Evolutionary conservation across 2,329 filamentous ascomycete species (phyloP).

Genomic region (Curvularia sp.): DNA sequence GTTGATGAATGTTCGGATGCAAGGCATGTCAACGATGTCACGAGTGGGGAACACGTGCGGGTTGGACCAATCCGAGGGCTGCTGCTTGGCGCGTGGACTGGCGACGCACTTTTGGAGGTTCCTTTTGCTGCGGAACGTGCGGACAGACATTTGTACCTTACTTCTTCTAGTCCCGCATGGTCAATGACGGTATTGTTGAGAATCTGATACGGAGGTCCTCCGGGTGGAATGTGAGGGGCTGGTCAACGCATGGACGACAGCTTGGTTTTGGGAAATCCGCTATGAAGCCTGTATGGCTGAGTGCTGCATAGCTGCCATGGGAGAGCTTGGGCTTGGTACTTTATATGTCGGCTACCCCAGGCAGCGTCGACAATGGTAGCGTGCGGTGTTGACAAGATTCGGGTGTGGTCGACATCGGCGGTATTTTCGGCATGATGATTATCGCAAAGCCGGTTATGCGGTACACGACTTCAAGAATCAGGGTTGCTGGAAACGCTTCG

Average conservation of each 20-base stretch:
- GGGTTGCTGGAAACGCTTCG: not conserved
- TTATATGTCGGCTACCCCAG: not conserved
- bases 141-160: not conserved
- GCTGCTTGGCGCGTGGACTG: constrained; percentile 19
- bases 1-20: constrained; percentile 20
- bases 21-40: constrained; percentile 29
- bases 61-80: constrained; percentile 28
- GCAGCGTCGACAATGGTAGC: not conserved
- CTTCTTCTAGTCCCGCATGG: not conserved
- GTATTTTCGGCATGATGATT: not conserved
- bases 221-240: not conserved
- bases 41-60: constrained; percentile 26
- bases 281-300: not conserved
- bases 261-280: not conserved
- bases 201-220: not conserved
- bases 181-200: not conserved
- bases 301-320: not conserved
- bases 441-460: not conserved
- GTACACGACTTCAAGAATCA: not conserved
- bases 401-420: not conserved
- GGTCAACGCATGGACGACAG: not conserved
- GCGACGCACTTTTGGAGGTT: constrained; percentile 9
- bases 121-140: constrained; percentile 1
- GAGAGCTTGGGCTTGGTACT: not conserved
- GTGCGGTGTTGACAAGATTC: not conserved